These are phyloP conservation scores for Coemansia sp. DNA, from an alignment of 192 early-diverging fungal genomes.

Conservation along the genomic window DNA sequence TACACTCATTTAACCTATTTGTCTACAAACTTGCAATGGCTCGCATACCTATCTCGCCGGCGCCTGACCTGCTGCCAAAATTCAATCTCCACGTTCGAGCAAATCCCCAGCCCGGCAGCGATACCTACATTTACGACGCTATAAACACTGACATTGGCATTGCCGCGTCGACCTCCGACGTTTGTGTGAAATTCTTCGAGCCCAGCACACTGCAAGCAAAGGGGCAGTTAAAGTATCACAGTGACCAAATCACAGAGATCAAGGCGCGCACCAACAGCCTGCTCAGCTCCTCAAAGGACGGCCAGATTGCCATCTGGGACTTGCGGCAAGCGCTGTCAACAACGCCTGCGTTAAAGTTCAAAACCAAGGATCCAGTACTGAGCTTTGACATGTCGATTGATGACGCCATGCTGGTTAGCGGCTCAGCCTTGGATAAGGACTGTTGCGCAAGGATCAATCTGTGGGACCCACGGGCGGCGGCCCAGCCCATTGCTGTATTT, in stretches of 20 bases:
- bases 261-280: constrained; percentile 53
- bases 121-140: constrained; percentile 43
- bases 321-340: constrained; percentile 50
- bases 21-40: constrained; percentile 11
- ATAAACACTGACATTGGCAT: constrained; percentile 23
- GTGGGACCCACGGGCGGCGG: constrained; percentile 26
- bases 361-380: constrained; percentile 52
- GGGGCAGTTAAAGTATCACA: constrained; percentile 59
- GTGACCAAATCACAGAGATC: constrained; percentile 63
- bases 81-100: constrained; percentile 4
- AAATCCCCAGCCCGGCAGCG: constrained; percentile 12
- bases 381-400: constrained; percentile 51
- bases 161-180: constrained; percentile 58
- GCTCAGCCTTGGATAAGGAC: constrained; percentile 28
- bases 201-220: constrained; percentile 47
- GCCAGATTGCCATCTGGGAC: constrained; percentile 67
- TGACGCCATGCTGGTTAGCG: constrained; percentile 30
- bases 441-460: constrained; percentile 48
- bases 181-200: constrained; percentile 68
- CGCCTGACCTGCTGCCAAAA: constrained; percentile 36
- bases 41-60: constrained; percentile 35
- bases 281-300: constrained; percentile 66
- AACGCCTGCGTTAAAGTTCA: constrained; percentile 28
- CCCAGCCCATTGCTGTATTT: constrained; percentile 18
- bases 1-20: not conserved